Evolutionary conservation across 2,329 filamentous ascomycete genomes (phyloP), one percentile per base, ranked within the genome.

Genomic region (Stagonosporopsis tanaceti): DNA sequence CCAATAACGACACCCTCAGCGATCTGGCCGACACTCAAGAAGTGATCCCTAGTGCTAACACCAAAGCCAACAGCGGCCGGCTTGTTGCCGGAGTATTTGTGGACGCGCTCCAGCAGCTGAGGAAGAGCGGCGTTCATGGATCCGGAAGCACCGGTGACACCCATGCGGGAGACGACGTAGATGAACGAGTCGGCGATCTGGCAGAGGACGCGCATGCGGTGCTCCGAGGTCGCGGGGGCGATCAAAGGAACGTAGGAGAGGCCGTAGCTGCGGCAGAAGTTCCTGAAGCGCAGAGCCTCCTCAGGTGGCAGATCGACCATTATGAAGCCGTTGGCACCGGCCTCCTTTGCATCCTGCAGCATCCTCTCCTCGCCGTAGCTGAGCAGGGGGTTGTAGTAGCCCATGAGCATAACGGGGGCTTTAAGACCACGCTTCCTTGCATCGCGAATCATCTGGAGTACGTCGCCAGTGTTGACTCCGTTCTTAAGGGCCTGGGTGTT

Each of bases 121-220:
- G 93, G 92, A 32, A 99, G 85, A 57, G 90, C 89, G 41, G 88
- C 84, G 77, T 92, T 97, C 70, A 99, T 80, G 25, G 87, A 88
- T 32, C 93, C 93, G 0, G 88, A 89, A 14, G 93, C 95, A 68
- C 95, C 95, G 9, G 95, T 99, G 54, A 98, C 94, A 68, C 95
- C 95, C 90, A 97, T 96, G 68, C 94, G 86, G 25, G 94, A 98
- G 53, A 99, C 95, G 60, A 99, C 93, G 76, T 99, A 99, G 79
- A 99, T 96, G 82, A 98, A 99, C 3, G 93, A 97, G 79, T 98
- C 94, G 72, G 95, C 95, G 62, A 99, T 94, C 76, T 92, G 88
- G 85, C 95, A 99, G 12, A 99, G 89, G 38, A 97, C 85, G 80
- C 91, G 94, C 93, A 99, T 97, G 71, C 95, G 91, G 64, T 87